phyloP scores from a whole-genome alignment of 2,329 filamentous ascomycete genomes.

The Bipolaris victoriae region DNA sequence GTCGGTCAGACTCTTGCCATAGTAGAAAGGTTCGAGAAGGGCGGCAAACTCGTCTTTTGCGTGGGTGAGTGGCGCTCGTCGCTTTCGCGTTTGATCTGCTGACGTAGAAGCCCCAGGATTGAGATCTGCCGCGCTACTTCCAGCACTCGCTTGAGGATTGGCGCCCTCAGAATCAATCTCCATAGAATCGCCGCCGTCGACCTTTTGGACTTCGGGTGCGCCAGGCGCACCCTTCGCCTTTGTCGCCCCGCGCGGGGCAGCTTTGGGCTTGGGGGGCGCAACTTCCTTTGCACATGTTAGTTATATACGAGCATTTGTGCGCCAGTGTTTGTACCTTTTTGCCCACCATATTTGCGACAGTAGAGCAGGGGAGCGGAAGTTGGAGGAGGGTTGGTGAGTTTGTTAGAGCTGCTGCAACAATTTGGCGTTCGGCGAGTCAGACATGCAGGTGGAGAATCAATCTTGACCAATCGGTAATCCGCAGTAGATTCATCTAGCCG shows the following conservation, averaged over 20 bases:
- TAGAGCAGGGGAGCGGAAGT: conserved; percentile 17
- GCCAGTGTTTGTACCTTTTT: conserved; percentile 30
- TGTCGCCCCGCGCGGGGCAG: conserved; percentile 42
- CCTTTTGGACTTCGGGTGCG: conserved; percentile 18
- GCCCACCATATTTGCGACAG: conserved; percentile 38
- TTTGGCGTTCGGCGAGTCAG: conserved; percentile 40
- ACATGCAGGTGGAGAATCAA: conserved; percentile 14
- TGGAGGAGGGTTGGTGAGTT: conserved; percentile 19
- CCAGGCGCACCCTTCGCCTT: conserved; percentile 30
- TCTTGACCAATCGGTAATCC: conserved; percentile 38
- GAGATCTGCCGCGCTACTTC: conserved; percentile 20
- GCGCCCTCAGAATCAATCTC: conserved; percentile 17
- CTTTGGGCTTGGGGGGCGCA: conserved; percentile 34
- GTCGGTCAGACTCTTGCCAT: conserved; percentile 70
- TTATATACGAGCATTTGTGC: neutral
- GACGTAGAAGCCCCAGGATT: conserved; percentile 29
- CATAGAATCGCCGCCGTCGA: conserved; percentile 16
- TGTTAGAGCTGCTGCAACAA: conserved; percentile 29
- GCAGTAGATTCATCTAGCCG: conserved; percentile 17
- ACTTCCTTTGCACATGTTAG: conserved; percentile 33
- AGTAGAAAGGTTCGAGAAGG: conserved; percentile 72
- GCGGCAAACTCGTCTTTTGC: conserved; percentile 63
- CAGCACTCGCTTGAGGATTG: conserved; percentile 10
- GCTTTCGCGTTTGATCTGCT: conserved; percentile 36
- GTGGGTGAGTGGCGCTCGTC: conserved; percentile 36